These are phyloP conservation scores for Myriosclerotinia scirpicola DNA, from an alignment of 2,329 filamentous ascomycete genomes.

Conservation along the genomic window DNA sequence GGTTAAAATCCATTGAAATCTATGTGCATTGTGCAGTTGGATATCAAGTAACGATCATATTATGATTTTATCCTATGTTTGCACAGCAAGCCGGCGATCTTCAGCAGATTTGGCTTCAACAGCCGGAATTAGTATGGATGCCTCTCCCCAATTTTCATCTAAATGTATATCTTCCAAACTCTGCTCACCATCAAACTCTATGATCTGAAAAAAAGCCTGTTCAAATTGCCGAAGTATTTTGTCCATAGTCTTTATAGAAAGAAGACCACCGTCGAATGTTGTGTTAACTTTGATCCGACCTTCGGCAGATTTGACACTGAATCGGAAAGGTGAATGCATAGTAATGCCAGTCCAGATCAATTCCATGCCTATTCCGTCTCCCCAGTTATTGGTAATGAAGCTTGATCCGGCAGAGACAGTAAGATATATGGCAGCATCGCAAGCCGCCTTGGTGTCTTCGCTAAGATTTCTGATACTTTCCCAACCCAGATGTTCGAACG, in stretches of 20 bases:
- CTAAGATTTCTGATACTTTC: slow-evolving; percentile 1
- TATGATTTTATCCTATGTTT: not conserved
- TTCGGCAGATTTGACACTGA: slow-evolving; percentile 10
- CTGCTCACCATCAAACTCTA: slow-evolving; percentile 2
- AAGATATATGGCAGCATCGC: not conserved
- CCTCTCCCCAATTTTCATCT: slow-evolving; percentile 2
- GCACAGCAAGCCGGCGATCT: not conserved
- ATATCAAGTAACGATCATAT: too few species aligned
- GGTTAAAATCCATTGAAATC: too few species aligned
- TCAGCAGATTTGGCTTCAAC: slow-evolving; percentile 2
- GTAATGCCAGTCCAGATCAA: slow-evolving; percentile 13
- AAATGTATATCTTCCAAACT: slow-evolving; percentile 7
- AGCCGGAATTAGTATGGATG: slow-evolving; percentile 3
- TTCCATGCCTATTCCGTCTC: not conserved
- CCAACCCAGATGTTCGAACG: slow-evolving; percentile 15
- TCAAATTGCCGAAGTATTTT: slow-evolving; percentile 9
- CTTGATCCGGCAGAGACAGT: not conserved
- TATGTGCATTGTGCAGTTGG: too few species aligned
- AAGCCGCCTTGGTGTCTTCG: slow-evolving; percentile 1
- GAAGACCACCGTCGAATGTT: not conserved
- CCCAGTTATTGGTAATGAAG: slow-evolving; percentile 4
- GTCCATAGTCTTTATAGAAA: slow-evolving; percentile 6
- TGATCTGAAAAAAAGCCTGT: not conserved
- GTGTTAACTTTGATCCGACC: slow-evolving; percentile 12
- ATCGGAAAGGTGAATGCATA: slow-evolving; percentile 11